Conservation (phyloP, 1,139 yeast species). For the Geotrichum reessii region DNA sequence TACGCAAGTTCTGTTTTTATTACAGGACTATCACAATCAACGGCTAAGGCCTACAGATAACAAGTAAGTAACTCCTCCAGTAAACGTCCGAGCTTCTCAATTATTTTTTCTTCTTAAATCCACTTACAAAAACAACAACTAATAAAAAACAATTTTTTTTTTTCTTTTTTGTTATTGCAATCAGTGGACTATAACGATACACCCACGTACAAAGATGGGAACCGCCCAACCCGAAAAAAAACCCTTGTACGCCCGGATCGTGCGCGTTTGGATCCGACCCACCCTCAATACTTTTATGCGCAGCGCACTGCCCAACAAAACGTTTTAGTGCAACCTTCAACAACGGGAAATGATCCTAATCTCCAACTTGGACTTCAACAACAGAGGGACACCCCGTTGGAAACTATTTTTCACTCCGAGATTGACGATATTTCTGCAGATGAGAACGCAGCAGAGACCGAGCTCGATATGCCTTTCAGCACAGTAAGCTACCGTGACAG, state of each 20-base stretch:
- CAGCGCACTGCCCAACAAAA: slow-evolving; percentile 58
- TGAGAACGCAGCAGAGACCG: not conserved
- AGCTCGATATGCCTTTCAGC: not conserved
- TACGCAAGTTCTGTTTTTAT: too few species aligned
- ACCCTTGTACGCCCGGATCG: slow-evolving; percentile 79
- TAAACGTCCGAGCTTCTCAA: too few species aligned
- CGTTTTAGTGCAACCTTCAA: slow-evolving; percentile 50
- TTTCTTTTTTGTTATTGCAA: not conserved
- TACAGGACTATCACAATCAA: too few species aligned
- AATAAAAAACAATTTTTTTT: too few species aligned
- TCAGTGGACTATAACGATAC: not conserved
- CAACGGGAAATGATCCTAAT: slow-evolving; percentile 60
- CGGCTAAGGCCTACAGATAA: too few species aligned
- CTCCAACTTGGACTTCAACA: not conserved
- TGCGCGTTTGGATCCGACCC: slow-evolving; percentile 56
- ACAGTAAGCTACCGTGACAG: not conserved
- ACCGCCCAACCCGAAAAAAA: slow-evolving; percentile 43
- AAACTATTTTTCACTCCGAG: not conserved
- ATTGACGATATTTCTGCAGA: not conserved
- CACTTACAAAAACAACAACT: not conserved
- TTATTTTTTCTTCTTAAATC: not conserved
- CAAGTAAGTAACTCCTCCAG: too few species aligned
- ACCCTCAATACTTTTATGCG: slow-evolving; percentile 75
- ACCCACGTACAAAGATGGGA: not conserved
- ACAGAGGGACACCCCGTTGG: slow-evolving; percentile 1